Conservation (phyloP, 2,329 filamentous ascomycete genomes). For the Nemania sp. region DNA sequence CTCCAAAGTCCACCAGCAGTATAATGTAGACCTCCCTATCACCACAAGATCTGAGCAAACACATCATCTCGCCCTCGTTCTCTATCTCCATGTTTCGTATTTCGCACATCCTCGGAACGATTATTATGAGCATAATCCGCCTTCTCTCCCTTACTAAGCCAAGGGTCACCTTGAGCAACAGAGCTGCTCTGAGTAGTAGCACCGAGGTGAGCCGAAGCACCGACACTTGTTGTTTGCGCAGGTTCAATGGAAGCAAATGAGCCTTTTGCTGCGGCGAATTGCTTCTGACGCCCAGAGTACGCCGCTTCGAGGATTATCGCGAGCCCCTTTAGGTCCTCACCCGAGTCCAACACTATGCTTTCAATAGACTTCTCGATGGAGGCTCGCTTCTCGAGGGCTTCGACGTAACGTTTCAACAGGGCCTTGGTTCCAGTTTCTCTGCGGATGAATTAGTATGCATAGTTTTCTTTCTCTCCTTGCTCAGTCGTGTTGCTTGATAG, state of each 20-base stretch:
- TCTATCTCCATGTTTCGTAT: neutral
- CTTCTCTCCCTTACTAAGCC: neutral
- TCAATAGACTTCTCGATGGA: slow-evolving; percentile 21
- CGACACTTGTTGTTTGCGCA: too few species aligned
- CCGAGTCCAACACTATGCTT: neutral
- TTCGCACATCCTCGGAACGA: too few species aligned
- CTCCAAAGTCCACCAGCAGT: neutral
- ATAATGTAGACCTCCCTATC: neutral
- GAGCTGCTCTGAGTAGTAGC: too few species aligned
- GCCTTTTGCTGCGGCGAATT: neutral
- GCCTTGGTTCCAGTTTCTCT: slow-evolving; percentile 15
- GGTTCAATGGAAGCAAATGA: slow-evolving; percentile 7
- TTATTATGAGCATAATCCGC: too few species aligned
- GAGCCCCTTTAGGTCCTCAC: slow-evolving; percentile 9
- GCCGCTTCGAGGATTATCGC: slow-evolving; percentile 5
- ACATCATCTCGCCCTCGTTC: neutral
- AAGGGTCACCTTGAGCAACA: too few species aligned
- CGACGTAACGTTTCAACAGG: slow-evolving; percentile 10
- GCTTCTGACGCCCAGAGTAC: slow-evolving; percentile 9
- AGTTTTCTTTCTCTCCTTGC: too few species aligned
- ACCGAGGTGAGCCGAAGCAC: too few species aligned
- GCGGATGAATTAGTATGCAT: neutral
- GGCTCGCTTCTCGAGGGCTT: slow-evolving; percentile 13
- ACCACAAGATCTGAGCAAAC: slow-evolving; percentile 20
- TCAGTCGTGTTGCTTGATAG: too few species aligned